Evolutionary conservation across 2,329 filamentous ascomycete genomes (phyloP), one percentile per base, ranked within the genome.

Genomic region (Knufia petricola): DNA sequence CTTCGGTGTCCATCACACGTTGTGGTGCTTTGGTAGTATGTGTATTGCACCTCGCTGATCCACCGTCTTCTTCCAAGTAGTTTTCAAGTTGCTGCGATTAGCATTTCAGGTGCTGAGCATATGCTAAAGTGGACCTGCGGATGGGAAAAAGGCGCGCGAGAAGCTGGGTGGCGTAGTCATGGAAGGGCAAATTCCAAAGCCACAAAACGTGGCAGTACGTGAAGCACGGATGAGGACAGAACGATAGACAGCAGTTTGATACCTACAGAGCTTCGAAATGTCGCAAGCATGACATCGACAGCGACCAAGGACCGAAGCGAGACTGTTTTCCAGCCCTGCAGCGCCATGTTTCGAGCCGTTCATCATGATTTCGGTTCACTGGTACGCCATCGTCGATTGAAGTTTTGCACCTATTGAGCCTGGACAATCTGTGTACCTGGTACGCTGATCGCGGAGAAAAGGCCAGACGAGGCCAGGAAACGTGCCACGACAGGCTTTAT

Each of bases 281-380:
- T 40, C 21, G 19, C 37, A 20, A 41, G 26, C 7, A 41, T 41
- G 39, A 41, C 39, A 41, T 41, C 39, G 21, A 40, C 17, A 12
- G 26, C 26, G 39, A 17, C 24, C 39, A 41, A 21, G 39, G 39
- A 41, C 13, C 4, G 10, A 40, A 41, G 23, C 39, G 26, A 21
- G 39, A 24, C 10, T 36, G 15, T 8, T 36, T 36, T 17, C 32
- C 7, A n/a, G 32, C 32, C 32, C 32, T 36, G 32, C 32, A 13
- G 32, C 10, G 32, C 32, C 32, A 36, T 36, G 32, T 36, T n/a
- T 17, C 4, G 9, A 36, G 15, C 32, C 32, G 32, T 8, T 4
- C n/a, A 17, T 8, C 6, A 36, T 10, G 13, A 12, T 10, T 23
- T 15, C 20, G 24, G 26, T 24, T 13, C 19, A 19, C 39, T 21